A percentile compares a stretch with the other conserved stretches of the same genome.
phyloP scores from a whole-genome alignment of 2,329 filamentous ascomycete species.

The Penicillium sp. region DNA sequence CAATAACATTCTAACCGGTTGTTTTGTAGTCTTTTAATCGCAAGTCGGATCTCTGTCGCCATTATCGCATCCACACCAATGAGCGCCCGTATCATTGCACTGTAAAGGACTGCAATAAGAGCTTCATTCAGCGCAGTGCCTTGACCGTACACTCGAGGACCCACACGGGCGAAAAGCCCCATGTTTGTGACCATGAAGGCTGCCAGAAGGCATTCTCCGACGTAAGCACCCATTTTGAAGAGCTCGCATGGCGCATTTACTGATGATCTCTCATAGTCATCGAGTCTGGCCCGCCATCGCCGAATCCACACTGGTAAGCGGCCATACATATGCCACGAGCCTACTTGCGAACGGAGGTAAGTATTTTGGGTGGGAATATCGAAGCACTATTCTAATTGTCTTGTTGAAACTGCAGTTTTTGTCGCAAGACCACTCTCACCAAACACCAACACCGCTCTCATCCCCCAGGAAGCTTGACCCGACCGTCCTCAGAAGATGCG shows the following conservation, averaged over 20 bases:
- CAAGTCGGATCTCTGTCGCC: conserved; percentile 48
- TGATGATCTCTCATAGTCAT: conserved; percentile 29
- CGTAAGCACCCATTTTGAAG: conserved; percentile 27
- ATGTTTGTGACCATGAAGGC: conserved; percentile 43
- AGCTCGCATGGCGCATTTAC: neutral
- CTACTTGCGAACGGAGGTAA: conserved; percentile 40
- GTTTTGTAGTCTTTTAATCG: conserved; percentile 46
- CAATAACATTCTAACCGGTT: neutral
- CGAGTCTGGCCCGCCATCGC: conserved; percentile 41
- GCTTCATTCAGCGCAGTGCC: conserved; percentile 49
- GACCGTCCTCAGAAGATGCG: conserved; percentile 37
- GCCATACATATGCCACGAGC: conserved; percentile 42
- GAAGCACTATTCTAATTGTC: conserved; percentile 2
- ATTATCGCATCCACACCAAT: conserved; percentile 49
- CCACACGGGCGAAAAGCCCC: conserved; percentile 46
- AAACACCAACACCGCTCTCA: conserved; percentile 43
- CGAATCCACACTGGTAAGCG: conserved; percentile 42
- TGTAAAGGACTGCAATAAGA: conserved; percentile 46
- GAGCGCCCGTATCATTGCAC: conserved; percentile 49
- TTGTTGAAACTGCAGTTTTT: conserved; percentile 31
- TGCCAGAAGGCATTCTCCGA: conserved; percentile 46
- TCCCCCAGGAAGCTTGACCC: conserved; percentile 32
- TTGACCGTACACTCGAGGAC: conserved; percentile 47
- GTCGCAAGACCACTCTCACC: conserved; percentile 42
- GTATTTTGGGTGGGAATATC: neutral